These are phyloP conservation scores for Annona cherimola DNA, from an alignment of 164 flowering plant species.

Conservation along the genomic window DNA sequence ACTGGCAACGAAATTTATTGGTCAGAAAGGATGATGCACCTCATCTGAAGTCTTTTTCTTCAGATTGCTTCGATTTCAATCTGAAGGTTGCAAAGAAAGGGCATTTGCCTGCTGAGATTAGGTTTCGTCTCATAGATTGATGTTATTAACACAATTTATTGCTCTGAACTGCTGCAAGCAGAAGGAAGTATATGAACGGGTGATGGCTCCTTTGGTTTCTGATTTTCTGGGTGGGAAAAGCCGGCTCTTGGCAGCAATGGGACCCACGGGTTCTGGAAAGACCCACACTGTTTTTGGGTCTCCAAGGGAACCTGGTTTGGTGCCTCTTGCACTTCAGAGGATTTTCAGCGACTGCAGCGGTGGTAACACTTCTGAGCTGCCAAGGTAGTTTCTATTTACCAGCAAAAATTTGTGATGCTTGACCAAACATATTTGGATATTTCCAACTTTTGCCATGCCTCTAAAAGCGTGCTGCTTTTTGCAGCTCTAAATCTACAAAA, in stretches of 20 bases:
- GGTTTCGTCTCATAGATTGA: neutral
- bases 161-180: slow-evolving; percentile 10
- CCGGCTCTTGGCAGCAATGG: slow-evolving; percentile 77
- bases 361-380: slow-evolving; percentile 6
- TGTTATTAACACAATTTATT: neutral
- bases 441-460: neutral
- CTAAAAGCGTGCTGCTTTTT: neutral
- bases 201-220: slow-evolving; percentile 70
- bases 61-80: too few relatives aligned
- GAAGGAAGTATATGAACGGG: slow-evolving; percentile 56
- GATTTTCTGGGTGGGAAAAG: slow-evolving; percentile 74
- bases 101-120: neutral
- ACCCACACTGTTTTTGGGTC: slow-evolving; percentile 84
- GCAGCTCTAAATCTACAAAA: neutral
- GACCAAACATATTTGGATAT: too few relatives aligned
- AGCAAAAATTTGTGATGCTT: neutral
- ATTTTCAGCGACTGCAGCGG: slow-evolving; percentile 31
- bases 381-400: slow-evolving; percentile 28
- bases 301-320: slow-evolving; percentile 70
- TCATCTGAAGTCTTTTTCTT: too few relatives aligned
- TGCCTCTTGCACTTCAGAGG: slow-evolving; percentile 51
- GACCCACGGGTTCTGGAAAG: slow-evolving; percentile 93
- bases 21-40: too few relatives aligned
- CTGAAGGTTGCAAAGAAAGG: neutral
- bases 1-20: too few relatives aligned